Conservation (phyloP, 2,329 filamentous ascomycete species). For the Blastomyces emzantsi region DNA sequence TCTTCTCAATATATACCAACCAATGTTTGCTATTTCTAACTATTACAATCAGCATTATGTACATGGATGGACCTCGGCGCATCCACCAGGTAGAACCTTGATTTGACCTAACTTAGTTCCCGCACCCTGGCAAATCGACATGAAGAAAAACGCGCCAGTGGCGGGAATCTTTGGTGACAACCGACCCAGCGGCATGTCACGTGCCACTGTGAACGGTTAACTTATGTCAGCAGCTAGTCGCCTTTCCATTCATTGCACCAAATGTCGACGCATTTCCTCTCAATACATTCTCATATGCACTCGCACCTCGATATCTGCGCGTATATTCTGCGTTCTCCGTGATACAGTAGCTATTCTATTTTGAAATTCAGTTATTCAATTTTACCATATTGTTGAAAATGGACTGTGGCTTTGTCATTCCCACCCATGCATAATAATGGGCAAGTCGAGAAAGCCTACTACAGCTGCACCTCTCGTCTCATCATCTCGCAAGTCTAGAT, state of each 20-base stretch:
- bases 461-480: slow-evolving; percentile 1
- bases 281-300: not conserved
- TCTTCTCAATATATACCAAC: too few relatives aligned
- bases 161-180: not conserved
- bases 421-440: slow-evolving; percentile 8
- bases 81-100: not conserved
- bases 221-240: slow-evolving; percentile 1
- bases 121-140: not conserved
- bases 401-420: not conserved
- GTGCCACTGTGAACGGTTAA: not conserved
- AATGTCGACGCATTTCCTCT: not conserved
- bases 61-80: not conserved
- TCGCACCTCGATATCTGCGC: not conserved
- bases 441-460: slow-evolving; percentile 2
- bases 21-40: too few relatives aligned
- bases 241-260: not conserved
- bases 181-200: not conserved
- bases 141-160: not conserved
- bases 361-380: not conserved
- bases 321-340: not conserved
- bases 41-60: too few relatives aligned
- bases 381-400: slow-evolving; percentile 5
- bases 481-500: slow-evolving; percentile 6
- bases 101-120: not conserved
- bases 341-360: not conserved